Evolutionary conservation across 169 alveolate species (phyloP).

Genomic region (Eimeria tenella): DNA sequence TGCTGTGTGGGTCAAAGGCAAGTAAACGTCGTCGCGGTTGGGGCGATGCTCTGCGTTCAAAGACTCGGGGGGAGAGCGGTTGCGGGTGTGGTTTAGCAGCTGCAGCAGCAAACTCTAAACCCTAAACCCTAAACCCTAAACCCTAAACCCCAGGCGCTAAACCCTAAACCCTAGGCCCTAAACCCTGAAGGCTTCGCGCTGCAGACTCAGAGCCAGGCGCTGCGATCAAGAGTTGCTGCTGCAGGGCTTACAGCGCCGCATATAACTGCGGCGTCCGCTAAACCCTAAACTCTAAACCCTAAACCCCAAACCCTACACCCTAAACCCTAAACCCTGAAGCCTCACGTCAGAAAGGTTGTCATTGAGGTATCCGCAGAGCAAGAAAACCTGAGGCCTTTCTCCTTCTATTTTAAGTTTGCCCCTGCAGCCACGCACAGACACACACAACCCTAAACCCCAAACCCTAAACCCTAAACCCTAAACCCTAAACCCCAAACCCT

Average conservation of each 20-base stretch:
- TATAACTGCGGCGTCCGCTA: not conserved
- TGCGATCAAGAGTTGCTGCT: not conserved
- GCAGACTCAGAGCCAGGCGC: not conserved
- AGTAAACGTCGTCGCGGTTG: not conserved
- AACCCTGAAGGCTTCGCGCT: not conserved
- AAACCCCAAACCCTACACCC: not conserved
- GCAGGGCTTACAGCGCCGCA: not conserved
- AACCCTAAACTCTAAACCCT: not conserved
- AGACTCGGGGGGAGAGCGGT: not conserved
- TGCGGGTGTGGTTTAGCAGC: constrained; percentile 24
- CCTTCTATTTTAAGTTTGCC: not conserved
- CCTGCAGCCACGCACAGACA: not conserved
- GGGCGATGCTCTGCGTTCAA: not conserved
- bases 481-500: no score
- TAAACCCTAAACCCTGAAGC: constrained; percentile 10
- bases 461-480: constrained; percentile 1
- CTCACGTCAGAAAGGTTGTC: constrained; percentile 17
- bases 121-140: constrained; percentile 37
- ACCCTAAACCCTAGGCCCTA: constrained; percentile 52
- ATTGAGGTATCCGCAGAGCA: constrained; percentile 20
- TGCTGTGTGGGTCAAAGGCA: no score
- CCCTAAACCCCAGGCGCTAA: constrained; percentile 49
- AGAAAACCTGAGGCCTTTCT: not conserved
- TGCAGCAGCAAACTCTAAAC: constrained; percentile 1
- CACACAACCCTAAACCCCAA: not conserved